These are phyloP conservation scores for Agaricales sp. DNA, from an alignment of 1,284 basidiomycete species.

Conservation along the genomic window DNA sequence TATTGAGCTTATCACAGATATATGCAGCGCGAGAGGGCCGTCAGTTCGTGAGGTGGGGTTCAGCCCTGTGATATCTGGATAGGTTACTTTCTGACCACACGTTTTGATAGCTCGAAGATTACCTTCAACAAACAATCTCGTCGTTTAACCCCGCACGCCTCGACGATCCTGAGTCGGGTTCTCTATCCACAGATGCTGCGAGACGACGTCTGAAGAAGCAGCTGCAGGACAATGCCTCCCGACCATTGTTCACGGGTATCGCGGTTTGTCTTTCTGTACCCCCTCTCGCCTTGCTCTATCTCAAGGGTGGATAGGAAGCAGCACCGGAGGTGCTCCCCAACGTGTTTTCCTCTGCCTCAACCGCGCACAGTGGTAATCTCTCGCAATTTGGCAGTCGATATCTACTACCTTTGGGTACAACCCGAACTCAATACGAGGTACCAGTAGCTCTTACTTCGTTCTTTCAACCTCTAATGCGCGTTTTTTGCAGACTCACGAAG, in stretches of 20 bases:
- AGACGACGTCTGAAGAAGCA: slow-evolving; percentile 57
- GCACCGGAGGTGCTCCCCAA: slow-evolving; percentile 72
- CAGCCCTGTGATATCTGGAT: slow-evolving; percentile 1
- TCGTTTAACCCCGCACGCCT: no score
- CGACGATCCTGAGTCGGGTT: no score
- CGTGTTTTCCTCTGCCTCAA: slow-evolving; percentile 72
- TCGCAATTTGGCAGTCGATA: slow-evolving; percentile 73
- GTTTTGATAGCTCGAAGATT: slow-evolving; percentile 10
- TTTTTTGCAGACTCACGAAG: slow-evolving; percentile 69
- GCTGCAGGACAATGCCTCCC: slow-evolving; percentile 53
- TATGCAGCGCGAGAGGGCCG: slow-evolving; percentile 41
- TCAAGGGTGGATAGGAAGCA: slow-evolving; percentile 30
- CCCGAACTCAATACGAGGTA: slow-evolving; percentile 59
- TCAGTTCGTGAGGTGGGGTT: slow-evolving; percentile 31
- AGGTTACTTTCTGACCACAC: slow-evolving; percentile 5
- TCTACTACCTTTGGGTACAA: slow-evolving; percentile 79
- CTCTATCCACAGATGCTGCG: no score
- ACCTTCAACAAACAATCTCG: slow-evolving; percentile 8
- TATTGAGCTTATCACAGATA: slow-evolving; percentile 57
- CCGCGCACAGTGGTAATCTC: slow-evolving; percentile 56
- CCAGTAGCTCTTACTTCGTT: no score
- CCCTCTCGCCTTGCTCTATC: slow-evolving; percentile 10
- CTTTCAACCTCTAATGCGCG: no score
- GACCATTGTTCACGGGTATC: slow-evolving; percentile 55
- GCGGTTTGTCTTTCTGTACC: slow-evolving; percentile 33